Evolutionary conservation across 805 yeast species (phyloP).

Genomic region (Wickerhamiella qilinensis): DNA sequence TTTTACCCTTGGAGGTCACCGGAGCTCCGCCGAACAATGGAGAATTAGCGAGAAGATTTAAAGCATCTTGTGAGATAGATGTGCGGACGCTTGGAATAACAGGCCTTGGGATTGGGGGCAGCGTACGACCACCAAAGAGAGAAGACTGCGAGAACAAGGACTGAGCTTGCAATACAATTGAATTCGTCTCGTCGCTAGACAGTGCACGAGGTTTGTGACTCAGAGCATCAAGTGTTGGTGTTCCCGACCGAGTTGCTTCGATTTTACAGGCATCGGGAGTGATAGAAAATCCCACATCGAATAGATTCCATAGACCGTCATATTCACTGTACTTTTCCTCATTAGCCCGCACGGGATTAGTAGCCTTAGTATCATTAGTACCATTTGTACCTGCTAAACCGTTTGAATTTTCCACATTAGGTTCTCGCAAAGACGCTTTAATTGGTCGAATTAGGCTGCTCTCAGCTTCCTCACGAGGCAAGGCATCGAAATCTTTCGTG

Average conservation of each 20-base stretch:
- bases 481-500: too few species aligned
- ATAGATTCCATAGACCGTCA: constrained; percentile 10
- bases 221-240: neutral
- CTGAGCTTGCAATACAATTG: constrained; percentile 6
- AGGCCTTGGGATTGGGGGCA: neutral
- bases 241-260: neutral
- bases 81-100: neutral
- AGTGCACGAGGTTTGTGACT: neutral
- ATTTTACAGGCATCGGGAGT: constrained; percentile 1
- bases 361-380: neutral
- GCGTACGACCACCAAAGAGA: constrained; percentile 9
- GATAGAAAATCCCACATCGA: constrained; percentile 12
- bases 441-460: too few species aligned
- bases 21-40: constrained; percentile 8
- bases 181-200: neutral
- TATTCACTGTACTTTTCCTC: neutral
- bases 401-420: too few species aligned
- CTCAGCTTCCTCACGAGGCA: too few species aligned
- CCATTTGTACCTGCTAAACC: too few species aligned
- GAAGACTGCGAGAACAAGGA: constrained; percentile 6
- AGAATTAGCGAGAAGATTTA: constrained; percentile 5
- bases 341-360: neutral
- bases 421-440: too few species aligned
- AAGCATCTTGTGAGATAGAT: neutral
- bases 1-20: too few species aligned